Percentiles rank a stretch among this genome's conserved stretches.
Conservation (phyloP, 495 filamentous ascomycete species). For the Trichocladium uniseriatum region DNA sequence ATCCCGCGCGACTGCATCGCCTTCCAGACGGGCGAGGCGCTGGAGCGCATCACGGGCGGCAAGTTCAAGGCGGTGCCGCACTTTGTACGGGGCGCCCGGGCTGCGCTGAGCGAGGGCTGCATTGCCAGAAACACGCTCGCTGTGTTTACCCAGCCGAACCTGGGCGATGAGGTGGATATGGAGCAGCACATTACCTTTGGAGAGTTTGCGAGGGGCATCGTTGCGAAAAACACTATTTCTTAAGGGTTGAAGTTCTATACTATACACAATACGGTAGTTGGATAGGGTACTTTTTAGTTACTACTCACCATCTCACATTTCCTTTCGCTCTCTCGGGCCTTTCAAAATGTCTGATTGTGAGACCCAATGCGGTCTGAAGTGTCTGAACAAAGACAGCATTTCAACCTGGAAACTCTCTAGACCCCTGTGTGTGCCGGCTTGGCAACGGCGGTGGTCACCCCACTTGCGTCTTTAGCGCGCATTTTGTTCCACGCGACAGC, state of each 20-base stretch:
- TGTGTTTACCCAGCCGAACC: slow-evolving; percentile 94
- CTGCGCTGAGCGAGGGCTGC: slow-evolving; percentile 33
- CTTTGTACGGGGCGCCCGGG: slow-evolving; percentile 70
- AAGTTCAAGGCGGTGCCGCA: slow-evolving; percentile 92
- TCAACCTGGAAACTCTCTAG: no score
- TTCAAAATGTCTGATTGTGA: no score
- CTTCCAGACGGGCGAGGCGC: slow-evolving; percentile 90
- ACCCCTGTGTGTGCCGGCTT: no score
- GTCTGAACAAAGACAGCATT: no score
- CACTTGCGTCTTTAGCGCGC: no score
- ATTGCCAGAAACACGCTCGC: slow-evolving; percentile 89
- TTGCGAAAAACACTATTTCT: slow-evolving; percentile 63
- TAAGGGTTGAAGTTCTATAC: slow-evolving; percentile 5
- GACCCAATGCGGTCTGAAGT: no score
- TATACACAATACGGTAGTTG: not conserved
- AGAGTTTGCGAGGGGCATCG: slow-evolving; percentile 75
- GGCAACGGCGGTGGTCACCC: no score
- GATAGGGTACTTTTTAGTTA: not conserved
- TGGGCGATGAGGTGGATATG: slow-evolving; percentile 74
- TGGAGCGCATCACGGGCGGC: slow-evolving; percentile 81
- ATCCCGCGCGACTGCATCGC: slow-evolving; percentile 87
- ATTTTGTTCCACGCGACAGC: no score
- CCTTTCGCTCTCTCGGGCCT: no score
- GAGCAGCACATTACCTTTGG: slow-evolving; percentile 68
- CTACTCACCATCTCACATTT: no score